phyloP scores from a whole-genome alignment of 1,284 basidiomycete genomes.

The Fomitopsis schrenkii region DNA sequence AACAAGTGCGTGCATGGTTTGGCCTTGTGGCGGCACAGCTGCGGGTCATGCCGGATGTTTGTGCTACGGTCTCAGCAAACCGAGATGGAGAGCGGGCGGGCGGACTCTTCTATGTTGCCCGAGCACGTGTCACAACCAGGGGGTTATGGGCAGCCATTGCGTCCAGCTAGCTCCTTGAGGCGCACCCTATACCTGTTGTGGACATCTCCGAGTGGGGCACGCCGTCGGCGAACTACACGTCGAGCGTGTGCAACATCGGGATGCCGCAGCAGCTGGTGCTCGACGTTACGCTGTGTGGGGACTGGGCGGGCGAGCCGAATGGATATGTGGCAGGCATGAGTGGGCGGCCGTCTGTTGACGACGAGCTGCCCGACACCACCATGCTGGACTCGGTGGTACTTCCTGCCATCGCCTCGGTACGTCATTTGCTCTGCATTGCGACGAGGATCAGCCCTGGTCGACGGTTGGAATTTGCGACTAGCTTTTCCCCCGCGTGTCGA shows the following conservation, averaged over 20 bases:
- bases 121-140: no score
- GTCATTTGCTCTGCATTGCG: constrained; percentile 19
- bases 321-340: constrained; percentile 28
- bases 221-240: no score
- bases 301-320: constrained; percentile 53
- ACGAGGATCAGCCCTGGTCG: not conserved
- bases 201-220: no score
- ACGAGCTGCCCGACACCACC: constrained; percentile 77
- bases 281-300: no score
- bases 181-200: constrained; percentile 2
- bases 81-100: no score
- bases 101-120: no score
- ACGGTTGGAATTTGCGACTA: constrained; percentile 28
- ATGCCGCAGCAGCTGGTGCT: no score
- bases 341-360: constrained; percentile 31
- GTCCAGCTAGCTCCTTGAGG: constrained; percentile 6
- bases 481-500: constrained; percentile 87
- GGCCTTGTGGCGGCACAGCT: no score
- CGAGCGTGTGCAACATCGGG: no score
- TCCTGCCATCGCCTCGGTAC: constrained; percentile 87
- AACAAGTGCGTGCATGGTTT: no score
- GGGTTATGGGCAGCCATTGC: not conserved
- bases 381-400: constrained; percentile 95
- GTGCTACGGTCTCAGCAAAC: no score
- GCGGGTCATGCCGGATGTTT: no score